Base-by-base conservation (phyloP, 345 rosid genomes). In the Citrus sp. region DNA sequence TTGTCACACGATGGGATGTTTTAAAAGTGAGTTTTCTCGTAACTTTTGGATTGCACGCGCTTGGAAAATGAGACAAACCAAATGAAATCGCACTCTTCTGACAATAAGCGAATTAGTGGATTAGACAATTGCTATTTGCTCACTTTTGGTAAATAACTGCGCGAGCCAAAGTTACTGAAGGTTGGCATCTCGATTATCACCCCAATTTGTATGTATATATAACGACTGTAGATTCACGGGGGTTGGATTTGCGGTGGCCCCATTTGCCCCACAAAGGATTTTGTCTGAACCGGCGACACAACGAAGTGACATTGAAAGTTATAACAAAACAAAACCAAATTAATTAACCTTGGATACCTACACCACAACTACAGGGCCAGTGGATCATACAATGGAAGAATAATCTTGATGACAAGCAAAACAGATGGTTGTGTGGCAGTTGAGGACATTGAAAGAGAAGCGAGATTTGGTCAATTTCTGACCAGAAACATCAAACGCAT, bases 191-290 rank as follows among this genome's bases (percentile, higher is more conserved):
- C 37, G 59, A 62, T 32, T 24, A n/a, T 5, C 38, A 38, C 16
- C 25, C 19, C 40, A 62, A 42, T 27, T 46, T 65, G 10, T 54
- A 16, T 42, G 30, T 13, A 35, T 22, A 42, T 46, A 51, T 32
- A 7, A 18, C 9, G 16, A 76, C 79, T 76, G 55, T 76, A 32
- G 18, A 24, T 76, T 76, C 79, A 76, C 55, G 65, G 73, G 56
- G 40, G 38, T n/a, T 37, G 21, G 61, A 58, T 9, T 21, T 51
- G 22, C 63, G 3, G 21, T 72, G 75, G 63, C 49, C 19, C 19
- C 24, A 12, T 38, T 21, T 62, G 59, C 32, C 68, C 62, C 24
- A 34, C 70, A 62, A 56, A 67, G 8, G 3, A 46, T 2, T 25
- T 67, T 67, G 65, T 76, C 42, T 38, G 13, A 37, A 67, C 56